phyloP scores from a whole-genome alignment of 1,284 basidiomycete species.

The Rhodotorula sp. region DNA sequence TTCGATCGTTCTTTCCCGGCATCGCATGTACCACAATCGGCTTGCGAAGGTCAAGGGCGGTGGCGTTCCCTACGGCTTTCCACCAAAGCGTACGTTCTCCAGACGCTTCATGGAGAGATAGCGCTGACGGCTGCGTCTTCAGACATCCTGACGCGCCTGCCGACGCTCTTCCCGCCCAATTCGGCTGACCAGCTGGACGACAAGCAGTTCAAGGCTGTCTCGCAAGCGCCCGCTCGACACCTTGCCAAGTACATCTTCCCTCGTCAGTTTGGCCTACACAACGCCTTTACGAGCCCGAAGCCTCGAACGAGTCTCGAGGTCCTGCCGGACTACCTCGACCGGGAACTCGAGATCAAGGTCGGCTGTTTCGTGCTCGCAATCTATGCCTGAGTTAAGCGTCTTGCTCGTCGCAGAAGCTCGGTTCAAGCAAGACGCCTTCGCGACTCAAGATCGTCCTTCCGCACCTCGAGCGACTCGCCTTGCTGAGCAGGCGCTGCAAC shows the following conservation, averaged over 20 bases:
- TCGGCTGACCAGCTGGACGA: conserved; percentile 15
- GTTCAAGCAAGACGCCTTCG: conserved; percentile 64
- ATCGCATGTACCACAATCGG: conserved; percentile 50
- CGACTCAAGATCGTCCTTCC: conserved; percentile 61
- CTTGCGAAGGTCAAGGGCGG: conserved; percentile 30
- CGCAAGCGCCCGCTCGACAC: conserved; percentile 55
- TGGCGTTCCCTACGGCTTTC: conserved; percentile 45
- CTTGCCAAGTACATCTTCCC: conserved; percentile 80
- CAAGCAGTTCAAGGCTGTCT: conserved; percentile 12
- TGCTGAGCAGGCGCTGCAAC: conserved; percentile 67
- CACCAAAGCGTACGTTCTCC: conserved; percentile 44
- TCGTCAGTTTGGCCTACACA: conserved; percentile 67
- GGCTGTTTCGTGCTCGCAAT: background rate
- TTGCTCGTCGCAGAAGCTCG: conserved; percentile 17
- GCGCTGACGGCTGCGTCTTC: background rate
- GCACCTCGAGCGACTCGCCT: conserved; percentile 63
- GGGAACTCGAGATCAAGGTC: conserved; percentile 72
- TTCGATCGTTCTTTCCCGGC: conserved; percentile 43
- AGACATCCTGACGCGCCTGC: conserved; percentile 46
- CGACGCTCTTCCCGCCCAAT: conserved; percentile 19
- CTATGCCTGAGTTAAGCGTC: too few relatives aligned
- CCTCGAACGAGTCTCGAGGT: conserved; percentile 32
- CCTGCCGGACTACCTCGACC: conserved; percentile 60
- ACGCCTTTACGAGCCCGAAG: conserved; percentile 55
- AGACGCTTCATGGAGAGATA: background rate